Base-by-base conservation (phyloP, 2,329 filamentous ascomycete species). In the Calonectria multiphialidica region DNA sequence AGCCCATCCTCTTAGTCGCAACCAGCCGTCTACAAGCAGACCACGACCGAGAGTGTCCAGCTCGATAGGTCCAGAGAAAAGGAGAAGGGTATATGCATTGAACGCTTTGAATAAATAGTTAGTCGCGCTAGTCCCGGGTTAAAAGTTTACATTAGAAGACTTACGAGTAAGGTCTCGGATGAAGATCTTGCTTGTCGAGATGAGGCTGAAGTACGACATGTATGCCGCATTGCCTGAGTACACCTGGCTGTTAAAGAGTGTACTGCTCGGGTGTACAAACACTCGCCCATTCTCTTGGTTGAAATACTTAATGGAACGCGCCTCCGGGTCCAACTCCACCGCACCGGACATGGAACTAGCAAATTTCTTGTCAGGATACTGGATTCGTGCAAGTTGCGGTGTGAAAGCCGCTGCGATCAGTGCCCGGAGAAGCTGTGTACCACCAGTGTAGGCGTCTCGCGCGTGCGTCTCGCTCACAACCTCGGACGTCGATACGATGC, bases 281-380 rank as follows among this genome's bases (percentile, higher is more conserved):
- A 98, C 95, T 8, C 97, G 90, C 0, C 93, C 94, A 76, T 93
- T 94, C 78, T 95, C 94, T 80, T 94, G 93, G 76, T 94, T 95
- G 84, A 95, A 98, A 85, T 96, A 99, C 82, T 95, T 97, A 84
- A 99, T 98, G 3, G 93, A 94, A 66, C 92, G 90, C 5, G 96
- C 96, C 83, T 98, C 96, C 0, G 96, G 96, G 81, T 99, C 97
- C 8, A 98, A 88, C 82, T 97, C 96, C 1, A 98, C 94, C 0
- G 97, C 95, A 9, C 97, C 97, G 1, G 95, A 94, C 74, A 97
- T 91, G 2, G 94, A 95, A 42, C 93, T 92, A 15, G 94, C 94
- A 83, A 97, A 99, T 83, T 98, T 98, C 87, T 98, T 98, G 84
- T 98, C 95, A 0, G 97, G 97, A 77, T 98, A 95, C 75, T 95